Evolutionary conservation across 176 grass and related monocot genomes (phyloP), one percentile per base, ranked within the genome.

Genomic region (Phoenix dactylifera): DNA sequence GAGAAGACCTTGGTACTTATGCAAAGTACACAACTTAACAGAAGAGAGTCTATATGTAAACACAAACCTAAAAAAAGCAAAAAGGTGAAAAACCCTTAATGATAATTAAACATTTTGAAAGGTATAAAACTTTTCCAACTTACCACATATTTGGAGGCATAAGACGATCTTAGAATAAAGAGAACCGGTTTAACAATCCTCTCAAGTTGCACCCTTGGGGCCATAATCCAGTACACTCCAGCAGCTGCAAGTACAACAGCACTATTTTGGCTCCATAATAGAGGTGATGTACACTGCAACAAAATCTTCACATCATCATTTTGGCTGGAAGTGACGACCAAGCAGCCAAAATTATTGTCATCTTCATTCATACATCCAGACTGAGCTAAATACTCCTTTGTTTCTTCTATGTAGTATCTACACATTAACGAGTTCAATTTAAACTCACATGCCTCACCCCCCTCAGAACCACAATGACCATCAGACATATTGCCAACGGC

Each of bases 241-340:
- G 78, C 84, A 73, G 93, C 84, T 72, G 84, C 84, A 71, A 97
- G 80, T 79, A 97, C 68, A 52, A 97, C 84, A 57, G 78, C 93
- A 75, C 78, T 83, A 62, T 97, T 97, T 66, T 71, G 80, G 74
- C 93, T 97, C 93, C 87, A 97, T 14, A 97, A 65, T 63, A 97
- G 81, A 72, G 93, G 93, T 0, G 63, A 78, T 29, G 93, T 97
- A 26, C 87, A 91, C 65, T 67, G 83, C 78, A 91, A 79, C 24
- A 97, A 72, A 72, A 97, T 69, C 29, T 72, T 19, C 14, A 91
- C 70, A 88, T 97, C 87, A 76, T 85, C 81, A n/a, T 91, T 91
- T 68, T 44, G 74, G 30, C 57, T 73, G 65, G 64, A 73, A 30
- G 78, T 74, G 54, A 82, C 5, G 55, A 51, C 62, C 20, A 54